Evolutionary conservation across 1,284 basidiomycete species (phyloP), one percentile per base, ranked within the genome.

Genomic region (Coriolopsis trogii): DNA sequence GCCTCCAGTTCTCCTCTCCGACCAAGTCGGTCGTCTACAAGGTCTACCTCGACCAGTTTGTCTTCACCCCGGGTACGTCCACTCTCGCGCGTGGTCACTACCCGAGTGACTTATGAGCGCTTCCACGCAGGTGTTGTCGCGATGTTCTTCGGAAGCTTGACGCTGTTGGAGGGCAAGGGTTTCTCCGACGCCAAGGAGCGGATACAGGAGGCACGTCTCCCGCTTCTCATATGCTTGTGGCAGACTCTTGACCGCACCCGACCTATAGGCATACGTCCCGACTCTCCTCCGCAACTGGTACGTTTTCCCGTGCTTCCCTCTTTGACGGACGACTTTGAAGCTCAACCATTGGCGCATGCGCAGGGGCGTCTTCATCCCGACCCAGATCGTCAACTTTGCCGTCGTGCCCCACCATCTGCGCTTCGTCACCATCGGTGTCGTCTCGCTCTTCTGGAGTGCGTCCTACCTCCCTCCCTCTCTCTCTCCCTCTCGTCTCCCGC

Each of bases 361-460:
- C 57, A 87, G 85, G 87, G 77, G 72, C 12, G 89, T 93, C 8
- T 93, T 89, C 66, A 78, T 87, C 39, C 92, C 92, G 0, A 83
- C 90, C 0, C 91, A 94, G 66, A 67, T 90, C 49, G 72, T 92
- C 73, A 95, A 95, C 73, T 94, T 94, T 63, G 74, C 84, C 12
- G 21, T 94, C 43, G 80, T 94, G 0, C 93, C 92, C 0, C 80
- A 79, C 4, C 91, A 93, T 62, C 74, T 93, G 48, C 83, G 91
- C n/a, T 85, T 94, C 53, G 76, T 88, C 7, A 76, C 88, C 18
- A 80, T 93, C 24, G 83, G 91, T 63, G 79, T 87, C 13, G 90
- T 95, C 46, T 88, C 86, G 53, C 75, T 95, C 46, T 90, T 92
- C 72, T 94, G 91, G 93, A 94, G 88, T 91, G 63, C 45, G 85